Conservation (phyloP, 2,329 filamentous ascomycete genomes). For the Fusarium papillatum region DNA sequence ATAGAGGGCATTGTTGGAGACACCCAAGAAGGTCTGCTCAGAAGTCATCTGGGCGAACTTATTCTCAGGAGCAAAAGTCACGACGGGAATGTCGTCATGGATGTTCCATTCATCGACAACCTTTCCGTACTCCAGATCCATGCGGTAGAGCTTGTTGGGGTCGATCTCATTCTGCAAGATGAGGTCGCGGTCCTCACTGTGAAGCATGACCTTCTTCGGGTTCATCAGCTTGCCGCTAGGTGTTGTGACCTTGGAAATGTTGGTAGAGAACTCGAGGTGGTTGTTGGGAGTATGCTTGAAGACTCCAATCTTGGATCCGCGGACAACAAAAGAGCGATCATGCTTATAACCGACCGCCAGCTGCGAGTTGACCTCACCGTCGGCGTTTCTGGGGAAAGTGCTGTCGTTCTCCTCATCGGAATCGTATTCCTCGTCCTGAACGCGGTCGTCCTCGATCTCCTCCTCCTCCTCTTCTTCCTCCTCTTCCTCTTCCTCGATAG, state of each 20-base stretch:
- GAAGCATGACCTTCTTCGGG: conserved; percentile 97
- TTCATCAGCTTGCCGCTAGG: conserved; percentile 90
- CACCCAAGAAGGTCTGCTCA: conserved; percentile 94
- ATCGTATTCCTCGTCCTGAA: conserved; percentile 78
- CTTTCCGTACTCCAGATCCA: conserved; percentile 98
- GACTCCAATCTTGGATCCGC: conserved; percentile 97
- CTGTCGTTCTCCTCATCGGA: conserved; percentile 80
- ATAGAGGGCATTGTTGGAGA: conserved; percentile 93
- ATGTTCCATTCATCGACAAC: conserved; percentile 99
- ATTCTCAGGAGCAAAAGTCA: conserved; percentile 93
- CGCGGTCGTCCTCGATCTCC: conserved; percentile 72
- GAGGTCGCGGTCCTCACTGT: conserved; percentile 91
- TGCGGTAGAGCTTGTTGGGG: conserved; percentile 92
- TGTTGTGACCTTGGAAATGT: conserved; percentile 95
- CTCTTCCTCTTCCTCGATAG: conserved; percentile 57
- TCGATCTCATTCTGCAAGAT: conserved; percentile 87
- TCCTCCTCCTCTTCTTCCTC: conserved; percentile 68
- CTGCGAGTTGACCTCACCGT: conserved; percentile 90
- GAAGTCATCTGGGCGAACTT: conserved; percentile 99
- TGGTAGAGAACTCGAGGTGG: conserved; percentile 94
- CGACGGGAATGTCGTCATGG: conserved; percentile 94
- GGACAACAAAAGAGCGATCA: conserved; percentile 96
- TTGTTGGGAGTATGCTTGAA: conserved; percentile 98
- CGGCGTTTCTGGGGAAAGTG: conserved; percentile 80
- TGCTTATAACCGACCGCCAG: conserved; percentile 97